Base-by-base conservation (phyloP, 257 asterid genomes). In the Hygrophila difformis region DNA sequence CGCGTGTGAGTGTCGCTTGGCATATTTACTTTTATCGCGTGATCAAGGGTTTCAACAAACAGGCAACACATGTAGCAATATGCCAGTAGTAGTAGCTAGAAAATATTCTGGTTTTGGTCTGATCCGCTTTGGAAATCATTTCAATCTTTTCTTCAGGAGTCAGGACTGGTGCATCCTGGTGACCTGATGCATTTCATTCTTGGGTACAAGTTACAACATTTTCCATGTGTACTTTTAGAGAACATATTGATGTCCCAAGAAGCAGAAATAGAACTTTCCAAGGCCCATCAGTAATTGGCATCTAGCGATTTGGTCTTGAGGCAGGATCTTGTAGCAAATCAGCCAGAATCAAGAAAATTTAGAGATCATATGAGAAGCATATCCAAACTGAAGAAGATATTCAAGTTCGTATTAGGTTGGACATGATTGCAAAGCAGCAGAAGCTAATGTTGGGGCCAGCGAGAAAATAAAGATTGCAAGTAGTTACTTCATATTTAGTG, bases 351-450 rank as follows among this genome's bases (percentile, higher is more conserved):
- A n/a, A 75, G 66, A 18, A 76, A 66, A 65, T 65, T 82, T 22
- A 61, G 71, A 57, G 94, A 74, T 21, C 83, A 71, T 57, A 79
- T 75, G 22, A 65, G 73, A 66, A 82, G 79, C 53, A 77, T n/a
- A n/a, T 62, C 45, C 80, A 67, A 53, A 61, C 67, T 22, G 96
- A 82, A 69, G 79, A 81, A 28, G 95, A 91, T 60, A 72, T 86
- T 65, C 81, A 82, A 66, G 64, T 82, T 56, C 79, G 81, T 24
- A 53, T 74, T 55, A 55, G 66, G 70, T 47, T 74, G 76, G 96
- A 82, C 48, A 82, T 74, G 70, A 77, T 70, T 57, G 67, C 77
- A 3, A 82, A 82, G n/a, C n/a, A 54, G 58, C 60, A 64, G 93
- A 82, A 65, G 71, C 68, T 55, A 81, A 76, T 49, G 63, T 73